Evolutionary conservation across 768 basidiomycete genomes (phyloP).

Genomic region (Mycena vulgaris): DNA sequence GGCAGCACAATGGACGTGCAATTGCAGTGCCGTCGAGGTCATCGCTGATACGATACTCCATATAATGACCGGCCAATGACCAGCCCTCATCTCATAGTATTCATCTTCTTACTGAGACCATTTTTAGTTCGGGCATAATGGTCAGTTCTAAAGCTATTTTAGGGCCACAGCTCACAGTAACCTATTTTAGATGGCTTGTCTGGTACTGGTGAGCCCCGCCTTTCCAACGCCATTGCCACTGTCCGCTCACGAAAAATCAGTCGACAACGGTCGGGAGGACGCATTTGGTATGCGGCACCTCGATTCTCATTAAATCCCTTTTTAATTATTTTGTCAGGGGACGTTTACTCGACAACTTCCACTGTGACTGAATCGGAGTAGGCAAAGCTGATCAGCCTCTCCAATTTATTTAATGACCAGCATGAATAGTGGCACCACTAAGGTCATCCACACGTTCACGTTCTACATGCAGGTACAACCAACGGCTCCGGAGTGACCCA

Average conservation of each 20-base stretch:
- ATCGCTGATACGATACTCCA: too few relatives aligned
- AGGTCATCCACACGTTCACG: conserved; percentile 62
- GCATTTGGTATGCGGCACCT: conserved; percentile 51
- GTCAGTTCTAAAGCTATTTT: not conserved
- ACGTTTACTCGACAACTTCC: conserved; percentile 53
- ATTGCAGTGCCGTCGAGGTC: too few relatives aligned
- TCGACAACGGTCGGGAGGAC: conserved; percentile 60
- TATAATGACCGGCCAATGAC: too few relatives aligned
- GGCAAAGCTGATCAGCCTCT: conserved; percentile 11
- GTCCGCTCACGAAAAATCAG: not conserved
- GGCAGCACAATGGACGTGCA: too few relatives aligned
- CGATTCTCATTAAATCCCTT: not conserved
- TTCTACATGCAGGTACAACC: conserved; percentile 40
- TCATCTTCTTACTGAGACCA: too few relatives aligned
- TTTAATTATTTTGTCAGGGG: conserved; percentile 21
- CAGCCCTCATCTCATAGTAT: too few relatives aligned
- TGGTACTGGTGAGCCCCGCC: conserved; percentile 21
- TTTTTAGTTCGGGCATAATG: conserved; percentile 60
- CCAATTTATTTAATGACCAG: not conserved
- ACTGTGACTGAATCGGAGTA: conserved; percentile 55
- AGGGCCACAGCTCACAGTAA: not conserved
- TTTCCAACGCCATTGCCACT: not conserved
- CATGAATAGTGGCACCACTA: conserved; percentile 50
- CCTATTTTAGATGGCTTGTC: conserved; percentile 44
- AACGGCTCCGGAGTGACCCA: too few relatives aligned